A percentile compares a stretch with the other conserved stretches of the same genome.
Conservation (phyloP, 2,329 filamentous ascomycete genomes). For the Aspergillus piperis region DNA sequence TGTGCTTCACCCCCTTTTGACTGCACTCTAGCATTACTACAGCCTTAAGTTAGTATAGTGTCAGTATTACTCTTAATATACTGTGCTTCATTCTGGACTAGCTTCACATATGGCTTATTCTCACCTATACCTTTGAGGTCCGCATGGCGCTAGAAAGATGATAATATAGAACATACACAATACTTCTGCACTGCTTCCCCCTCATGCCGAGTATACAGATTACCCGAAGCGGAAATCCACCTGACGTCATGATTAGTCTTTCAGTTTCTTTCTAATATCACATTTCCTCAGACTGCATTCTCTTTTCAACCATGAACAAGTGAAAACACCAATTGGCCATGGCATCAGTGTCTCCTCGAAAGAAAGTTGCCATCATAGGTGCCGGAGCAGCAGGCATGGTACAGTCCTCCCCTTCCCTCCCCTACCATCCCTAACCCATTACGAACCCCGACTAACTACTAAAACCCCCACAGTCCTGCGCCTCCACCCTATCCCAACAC, state of each 20-base stretch:
- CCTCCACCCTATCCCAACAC: conserved; percentile 66
- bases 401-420: not conserved
- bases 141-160: no score
- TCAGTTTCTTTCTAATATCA: not conserved
- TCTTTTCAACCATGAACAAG: no score
- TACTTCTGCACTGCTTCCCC: not conserved
- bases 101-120: no score
- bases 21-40: no score
- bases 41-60: no score
- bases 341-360: conserved; percentile 24
- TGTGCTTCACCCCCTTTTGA: no score
- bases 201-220: not conserved
- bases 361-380: conserved; percentile 61
- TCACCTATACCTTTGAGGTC: no score
- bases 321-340: not conserved
- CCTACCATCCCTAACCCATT: not conserved
- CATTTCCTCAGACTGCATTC: not conserved
- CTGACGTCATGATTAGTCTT: not conserved
- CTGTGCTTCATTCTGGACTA: no score
- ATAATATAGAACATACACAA: not conserved
- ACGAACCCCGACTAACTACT: not conserved
- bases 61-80: no score
- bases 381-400: conserved; percentile 66
- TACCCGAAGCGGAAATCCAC: not conserved
- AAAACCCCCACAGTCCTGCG: conserved; percentile 56